A percentile compares a stretch with the other conserved stretches of the same genome.
Evolutionary conservation across 2,329 filamentous ascomycete genomes (phyloP).

Genomic region (Aspergillus puulaauensis): DNA sequence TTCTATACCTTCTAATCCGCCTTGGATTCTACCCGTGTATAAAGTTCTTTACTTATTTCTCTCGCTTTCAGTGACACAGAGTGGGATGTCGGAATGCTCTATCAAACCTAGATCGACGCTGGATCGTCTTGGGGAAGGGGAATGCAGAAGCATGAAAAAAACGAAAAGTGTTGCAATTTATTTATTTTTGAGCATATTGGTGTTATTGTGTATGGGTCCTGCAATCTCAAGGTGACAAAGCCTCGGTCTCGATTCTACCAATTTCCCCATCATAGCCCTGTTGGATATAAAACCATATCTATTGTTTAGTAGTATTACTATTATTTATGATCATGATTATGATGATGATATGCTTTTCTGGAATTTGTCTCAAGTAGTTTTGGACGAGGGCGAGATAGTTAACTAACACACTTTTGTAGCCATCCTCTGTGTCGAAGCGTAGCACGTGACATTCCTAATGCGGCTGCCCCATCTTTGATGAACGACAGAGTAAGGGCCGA

Average conservation of each 20-base stretch:
- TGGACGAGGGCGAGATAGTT: too few species aligned
- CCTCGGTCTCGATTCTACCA: background rate
- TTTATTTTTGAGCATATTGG: slow-evolving; percentile 16
- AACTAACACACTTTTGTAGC: too few species aligned
- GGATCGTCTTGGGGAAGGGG: slow-evolving; percentile 38
- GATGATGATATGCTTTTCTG: background rate
- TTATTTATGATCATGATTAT: slow-evolving; percentile 11
- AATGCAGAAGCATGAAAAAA: slow-evolving; percentile 21
- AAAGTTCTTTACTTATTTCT: slow-evolving; percentile 29
- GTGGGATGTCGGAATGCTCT: slow-evolving; percentile 32
- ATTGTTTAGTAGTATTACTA: slow-evolving; percentile 16
- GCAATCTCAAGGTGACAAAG: background rate
- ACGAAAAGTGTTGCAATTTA: slow-evolving; percentile 20
- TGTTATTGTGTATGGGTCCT: slow-evolving; percentile 9
- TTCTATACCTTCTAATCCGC: slow-evolving; percentile 27
- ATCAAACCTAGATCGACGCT: slow-evolving; percentile 38
- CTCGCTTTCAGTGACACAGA: slow-evolving; percentile 25
- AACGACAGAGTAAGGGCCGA: slow-evolving; percentile 2
- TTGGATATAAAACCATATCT: slow-evolving; percentile 19
- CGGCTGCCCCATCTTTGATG: slow-evolving; percentile 6
- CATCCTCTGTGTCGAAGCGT: background rate
- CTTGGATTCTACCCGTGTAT: slow-evolving; percentile 36
- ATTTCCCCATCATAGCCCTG: slow-evolving; percentile 11
- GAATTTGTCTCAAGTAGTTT: background rate
- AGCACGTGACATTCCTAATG: slow-evolving; percentile 17